A percentile compares a stretch with the other conserved stretches of the same genome.
Conservation (phyloP, 345 rosid species). For the Erysimum cheiranthoides region DNA sequence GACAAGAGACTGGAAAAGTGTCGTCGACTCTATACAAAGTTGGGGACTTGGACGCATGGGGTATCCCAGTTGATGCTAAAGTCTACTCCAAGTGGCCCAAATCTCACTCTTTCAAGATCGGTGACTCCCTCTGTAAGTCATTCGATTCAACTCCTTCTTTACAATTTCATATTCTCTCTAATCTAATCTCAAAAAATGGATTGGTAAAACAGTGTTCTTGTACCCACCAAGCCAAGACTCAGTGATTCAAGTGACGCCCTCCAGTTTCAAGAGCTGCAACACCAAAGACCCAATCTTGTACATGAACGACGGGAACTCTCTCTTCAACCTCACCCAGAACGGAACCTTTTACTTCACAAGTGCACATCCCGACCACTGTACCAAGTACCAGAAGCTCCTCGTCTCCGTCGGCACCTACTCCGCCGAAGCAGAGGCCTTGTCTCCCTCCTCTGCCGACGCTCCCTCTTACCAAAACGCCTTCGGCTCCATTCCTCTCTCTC, state of each 20-base stretch:
- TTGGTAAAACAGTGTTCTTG: slow-evolving; percentile 66
- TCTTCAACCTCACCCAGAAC: slow-evolving; percentile 73
- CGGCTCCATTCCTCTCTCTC: slow-evolving; percentile 72
- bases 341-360: slow-evolving; percentile 87
- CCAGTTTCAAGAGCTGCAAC: slow-evolving; percentile 74
- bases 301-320: slow-evolving; percentile 94
- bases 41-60: slow-evolving; percentile 92
- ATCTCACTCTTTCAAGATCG: slow-evolving; percentile 62
- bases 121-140: slow-evolving; percentile 80
- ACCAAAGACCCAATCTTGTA: slow-evolving; percentile 76
- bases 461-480: slow-evolving; percentile 76
- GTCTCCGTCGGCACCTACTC: slow-evolving; percentile 69
- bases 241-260: slow-evolving; percentile 72
- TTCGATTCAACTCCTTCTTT: background rate
- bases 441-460: slow-evolving; percentile 62
- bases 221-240: slow-evolving; percentile 99
- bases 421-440: slow-evolving; percentile 49
- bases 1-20: slow-evolving; percentile 53
- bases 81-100: slow-evolving; percentile 84
- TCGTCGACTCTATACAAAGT: slow-evolving; percentile 62
- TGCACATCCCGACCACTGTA: slow-evolving; percentile 75
- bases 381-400: slow-evolving; percentile 83
- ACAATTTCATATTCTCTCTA: background rate
- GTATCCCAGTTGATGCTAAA: slow-evolving; percentile 68
- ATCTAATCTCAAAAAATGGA: background rate